Evolutionary conservation across 306 rosid species (phyloP).

Genomic region (Cucumis hystrix): DNA sequence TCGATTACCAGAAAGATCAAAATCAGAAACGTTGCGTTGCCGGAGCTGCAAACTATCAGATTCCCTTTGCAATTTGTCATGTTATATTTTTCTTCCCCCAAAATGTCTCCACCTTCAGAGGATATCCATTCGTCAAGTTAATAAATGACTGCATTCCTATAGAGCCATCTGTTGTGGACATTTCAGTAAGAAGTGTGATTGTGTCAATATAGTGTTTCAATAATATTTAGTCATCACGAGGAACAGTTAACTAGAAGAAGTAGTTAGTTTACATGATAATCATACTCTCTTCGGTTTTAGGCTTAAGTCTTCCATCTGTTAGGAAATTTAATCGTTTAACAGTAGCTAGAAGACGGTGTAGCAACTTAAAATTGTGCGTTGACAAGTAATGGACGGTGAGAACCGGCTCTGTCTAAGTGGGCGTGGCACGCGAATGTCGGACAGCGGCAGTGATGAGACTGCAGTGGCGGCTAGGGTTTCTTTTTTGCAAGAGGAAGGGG

Average conservation of each 20-base stretch:
- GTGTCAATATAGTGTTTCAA: background rate
- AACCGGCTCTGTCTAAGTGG: too few relatives aligned
- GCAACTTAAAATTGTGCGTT: background rate
- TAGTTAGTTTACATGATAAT: background rate
- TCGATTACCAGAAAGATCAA: slow-evolving; percentile 24
- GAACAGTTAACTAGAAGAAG: background rate
- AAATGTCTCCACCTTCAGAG: slow-evolving; percentile 19
- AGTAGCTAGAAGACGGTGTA: background rate
- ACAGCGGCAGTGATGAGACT: too few relatives aligned
- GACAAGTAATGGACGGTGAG: too few relatives aligned
- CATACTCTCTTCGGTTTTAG: background rate
- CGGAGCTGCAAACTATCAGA: slow-evolving; percentile 24
- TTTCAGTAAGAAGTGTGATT: slow-evolving; percentile 7
- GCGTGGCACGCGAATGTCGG: too few relatives aligned
- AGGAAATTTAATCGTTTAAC: background rate
- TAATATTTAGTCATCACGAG: background rate
- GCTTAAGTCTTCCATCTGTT: background rate
- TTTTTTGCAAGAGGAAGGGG: too few relatives aligned
- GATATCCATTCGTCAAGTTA: slow-evolving; percentile 57
- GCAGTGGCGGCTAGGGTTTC: too few relatives aligned
- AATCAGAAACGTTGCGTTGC: slow-evolving; percentile 19
- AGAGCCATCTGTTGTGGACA: slow-evolving; percentile 9
- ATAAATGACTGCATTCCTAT: slow-evolving; percentile 22
- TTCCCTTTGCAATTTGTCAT: slow-evolving; percentile 4
- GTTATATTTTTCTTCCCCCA: slow-evolving; percentile 10